Base-by-base conservation (phyloP, 768 basidiomycete genomes). In the Stropharia rugosoannulata region DNA sequence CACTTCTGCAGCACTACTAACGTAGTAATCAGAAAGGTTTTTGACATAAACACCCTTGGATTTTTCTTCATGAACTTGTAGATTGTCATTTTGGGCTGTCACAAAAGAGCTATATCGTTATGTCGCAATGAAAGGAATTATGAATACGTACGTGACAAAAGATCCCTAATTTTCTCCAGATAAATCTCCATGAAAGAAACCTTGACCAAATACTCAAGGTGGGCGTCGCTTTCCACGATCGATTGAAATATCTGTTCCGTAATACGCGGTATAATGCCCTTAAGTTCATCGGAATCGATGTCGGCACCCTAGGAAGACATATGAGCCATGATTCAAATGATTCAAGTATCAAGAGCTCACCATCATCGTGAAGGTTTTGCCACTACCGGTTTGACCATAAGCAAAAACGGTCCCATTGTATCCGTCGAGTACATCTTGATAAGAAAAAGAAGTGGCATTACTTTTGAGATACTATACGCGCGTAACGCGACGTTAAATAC, bases 101-200 rank as follows among this genome's bases (percentile, higher is more conserved):
- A 44, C 59, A 43, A 36, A 49, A 36, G 18, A 11, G 18, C 48
- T 13, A 60, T 40, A 25, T 55, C 29, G n/a, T 39, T 41, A 40
- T 55, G 8, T 10, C 38, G 8, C n/a, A 18, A 27, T 49, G 35
- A 13, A 35, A 55, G 49, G 55, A 18, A 45, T 25, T 32, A n/a
- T n/a, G 15, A 49, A 45, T 11, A 83, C 96, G 67, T 72, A 98
- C 96, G 97, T 57, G 94, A 89, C 51, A 99, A 81, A 53, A 99
- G 75, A 80, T 99, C 97, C 50, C 95, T 83, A 62, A 99, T 93
- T 59, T 89, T 85, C 73, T 99, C 97, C 58, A 98, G 81, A 73
- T 99, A 99, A 57, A 99, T 98, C 76, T 99, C 97, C 96, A 99
- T 98, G 72, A 98, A 99, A 36, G 94, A 97, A 49, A 98, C 97